A percentile compares a stretch with the other conserved stretches of the same genome.
Evolutionary conservation across 306 rosid genomes (phyloP).

Genomic region (Vigna nakashimae): DNA sequence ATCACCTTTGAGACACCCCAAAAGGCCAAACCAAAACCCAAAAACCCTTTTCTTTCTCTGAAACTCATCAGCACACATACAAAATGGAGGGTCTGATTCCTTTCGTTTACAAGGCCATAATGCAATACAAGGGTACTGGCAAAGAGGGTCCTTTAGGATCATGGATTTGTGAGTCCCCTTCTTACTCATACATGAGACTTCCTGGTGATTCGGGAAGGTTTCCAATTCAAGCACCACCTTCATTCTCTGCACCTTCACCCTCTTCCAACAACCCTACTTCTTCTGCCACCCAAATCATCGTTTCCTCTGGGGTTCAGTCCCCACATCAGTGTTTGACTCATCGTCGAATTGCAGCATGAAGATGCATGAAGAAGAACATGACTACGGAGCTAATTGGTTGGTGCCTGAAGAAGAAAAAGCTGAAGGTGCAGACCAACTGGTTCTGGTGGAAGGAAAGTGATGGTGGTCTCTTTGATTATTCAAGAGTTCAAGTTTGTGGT

Average conservation of each 20-base stretch:
- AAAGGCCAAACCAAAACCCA: conserved; percentile 14
- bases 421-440: background rate
- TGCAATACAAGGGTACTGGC: conserved; percentile 66
- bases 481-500: conserved; percentile 20
- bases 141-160: conserved; percentile 61
- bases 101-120: conserved; percentile 75
- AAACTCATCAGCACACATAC: background rate
- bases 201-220: conserved; percentile 62
- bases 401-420: background rate
- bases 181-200: conserved; percentile 62
- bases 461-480: background rate
- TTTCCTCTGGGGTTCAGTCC: conserved; percentile 67
- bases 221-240: conserved; percentile 42
- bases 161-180: conserved; percentile 76
- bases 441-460: background rate
- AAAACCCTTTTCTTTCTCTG: background rate
- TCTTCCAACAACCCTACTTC: conserved; percentile 43
- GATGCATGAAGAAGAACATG: background rate
- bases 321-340: conserved; percentile 57
- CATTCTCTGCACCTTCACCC: conserved; percentile 47
- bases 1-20: background rate
- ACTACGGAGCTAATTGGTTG: background rate
- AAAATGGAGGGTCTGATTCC: conserved; percentile 95
- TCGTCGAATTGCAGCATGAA: conserved; percentile 55
- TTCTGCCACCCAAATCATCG: conserved; percentile 51